Evolutionary conservation across 768 basidiomycete genomes (phyloP).

Genomic region (Serendipita sp.): DNA sequence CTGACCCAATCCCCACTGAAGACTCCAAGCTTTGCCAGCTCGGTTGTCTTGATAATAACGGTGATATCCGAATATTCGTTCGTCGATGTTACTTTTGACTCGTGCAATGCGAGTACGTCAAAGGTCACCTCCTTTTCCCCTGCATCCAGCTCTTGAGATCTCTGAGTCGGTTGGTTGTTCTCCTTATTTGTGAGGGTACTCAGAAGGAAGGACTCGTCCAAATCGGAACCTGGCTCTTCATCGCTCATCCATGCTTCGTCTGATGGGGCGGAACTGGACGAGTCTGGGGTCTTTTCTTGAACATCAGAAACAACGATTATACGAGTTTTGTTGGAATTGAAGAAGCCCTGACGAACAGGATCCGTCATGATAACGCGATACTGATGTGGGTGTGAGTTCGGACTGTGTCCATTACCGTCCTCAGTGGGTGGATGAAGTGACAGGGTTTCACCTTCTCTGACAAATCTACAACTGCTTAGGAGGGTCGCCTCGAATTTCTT

Average conservation of each 20-base stretch:
- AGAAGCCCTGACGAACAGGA: slow-evolving; percentile 59
- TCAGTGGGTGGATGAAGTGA: not conserved
- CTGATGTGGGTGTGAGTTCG: not conserved
- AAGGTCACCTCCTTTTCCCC: slow-evolving; percentile 14
- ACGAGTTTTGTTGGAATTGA: slow-evolving; percentile 31
- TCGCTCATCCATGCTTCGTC: slow-evolving; percentile 12
- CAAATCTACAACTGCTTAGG: not conserved
- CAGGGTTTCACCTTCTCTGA: slow-evolving; percentile 9
- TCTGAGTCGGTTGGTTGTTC: not conserved
- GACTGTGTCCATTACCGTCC: not conserved
- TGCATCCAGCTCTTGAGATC: no score
- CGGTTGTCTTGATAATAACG: slow-evolving; percentile 45
- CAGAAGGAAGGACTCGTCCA: slow-evolving; percentile 7
- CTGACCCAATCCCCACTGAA: slow-evolving; percentile 68
- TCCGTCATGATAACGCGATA: slow-evolving; percentile 41
- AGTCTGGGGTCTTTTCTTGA: slow-evolving; percentile 13
- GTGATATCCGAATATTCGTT: slow-evolving; percentile 31
- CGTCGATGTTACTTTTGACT: slow-evolving; percentile 11
- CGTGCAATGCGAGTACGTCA: slow-evolving; percentile 20
- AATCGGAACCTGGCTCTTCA: slow-evolving; percentile 12
- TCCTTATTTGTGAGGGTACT: slow-evolving; percentile 3
- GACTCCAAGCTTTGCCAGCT: slow-evolving; percentile 48
- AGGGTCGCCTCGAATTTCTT: not conserved
- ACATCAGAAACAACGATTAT: slow-evolving; percentile 32
- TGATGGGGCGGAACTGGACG: slow-evolving; percentile 5